Base-by-base conservation (phyloP, 371 early-diverging fungal species). In the Syncephalastrum monosporum region DNA sequence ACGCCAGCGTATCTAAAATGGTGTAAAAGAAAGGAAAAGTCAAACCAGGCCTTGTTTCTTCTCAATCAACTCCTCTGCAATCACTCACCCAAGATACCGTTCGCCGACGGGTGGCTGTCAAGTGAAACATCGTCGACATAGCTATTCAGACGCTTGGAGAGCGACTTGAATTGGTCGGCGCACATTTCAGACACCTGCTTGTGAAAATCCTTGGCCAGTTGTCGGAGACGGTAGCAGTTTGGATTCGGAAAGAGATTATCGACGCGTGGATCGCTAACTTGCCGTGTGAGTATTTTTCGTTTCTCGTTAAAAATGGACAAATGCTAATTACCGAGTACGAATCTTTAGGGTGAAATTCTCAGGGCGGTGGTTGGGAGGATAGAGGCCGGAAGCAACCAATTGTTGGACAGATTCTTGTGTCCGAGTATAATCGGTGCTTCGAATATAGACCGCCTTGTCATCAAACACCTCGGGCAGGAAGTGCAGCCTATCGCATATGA, bases 381-480 rank as follows among this genome's bases (percentile, higher is more conserved):
- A 88, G 54, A 91, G 75, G 0, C 91, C 89, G 45, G 71, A 76
- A 3, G 77, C 69, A 24, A 92, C 57, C 15, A 88, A 50, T 56
- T 88, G 89, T 60, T 88, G 89, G 23, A 91, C 77, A 21, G 87
- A 87, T 53, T 91, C 91, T 56, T 88, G 77, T 4, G 93, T 83
- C 47, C 93, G 82, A 4, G 80, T 64, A 61, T 85, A 91, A 48
- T 84, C 86, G 6, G 87, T 84, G 50, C 82, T 79, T 50, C 91
- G 81, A 46, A 92, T 68, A 53, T 84, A 85, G 16, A 88, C 60
- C 0, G 65, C 46, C 14, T 70, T 53, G n/a, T 67, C 67, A 52
- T 79, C 72, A 52, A 69, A 71, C 0, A 59, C 47, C 27, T 74
- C 74, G 8, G 79, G 76, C 33, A 79, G 57, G 54, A 68, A 79